A percentile compares a stretch with the other conserved stretches of the same genome.
phyloP scores from a whole-genome alignment of 371 early-diverging fungal species.

The Caulochytrium protostelioides region DNA sequence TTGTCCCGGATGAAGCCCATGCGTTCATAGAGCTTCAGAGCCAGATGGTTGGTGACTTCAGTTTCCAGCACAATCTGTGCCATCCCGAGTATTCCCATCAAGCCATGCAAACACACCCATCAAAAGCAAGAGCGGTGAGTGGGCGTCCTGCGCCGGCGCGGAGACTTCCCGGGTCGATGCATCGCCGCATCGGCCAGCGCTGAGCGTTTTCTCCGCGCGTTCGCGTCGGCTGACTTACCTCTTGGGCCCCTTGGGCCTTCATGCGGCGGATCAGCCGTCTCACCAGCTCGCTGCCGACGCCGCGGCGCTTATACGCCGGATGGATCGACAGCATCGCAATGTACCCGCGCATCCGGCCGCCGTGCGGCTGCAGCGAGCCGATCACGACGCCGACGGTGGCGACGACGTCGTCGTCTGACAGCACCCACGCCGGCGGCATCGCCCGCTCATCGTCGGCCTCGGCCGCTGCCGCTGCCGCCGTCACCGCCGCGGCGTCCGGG shows the following conservation, averaged over 20 bases:
- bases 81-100: not conserved
- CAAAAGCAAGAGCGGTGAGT: too few species aligned
- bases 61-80: slow-evolving; percentile 67
- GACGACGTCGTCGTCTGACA: too few species aligned
- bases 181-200: too few species aligned
- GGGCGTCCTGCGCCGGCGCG: too few species aligned
- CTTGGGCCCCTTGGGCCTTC: slow-evolving; percentile 57
- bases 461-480: too few species aligned
- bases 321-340: slow-evolving; percentile 91
- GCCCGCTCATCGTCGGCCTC: too few species aligned
- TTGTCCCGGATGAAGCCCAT: slow-evolving; percentile 87
- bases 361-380: slow-evolving; percentile 64
- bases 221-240: slow-evolving; percentile 25
- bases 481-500: too few species aligned
- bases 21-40: slow-evolving; percentile 66
- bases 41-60: slow-evolving; percentile 67
- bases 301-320: slow-evolving; percentile 46
- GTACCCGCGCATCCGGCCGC: slow-evolving; percentile 53
- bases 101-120: too few species aligned
- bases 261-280: slow-evolving; percentile 47
- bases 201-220: too few species aligned
- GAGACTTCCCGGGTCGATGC: too few species aligned
- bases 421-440: too few species aligned
- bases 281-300: slow-evolving; percentile 56
- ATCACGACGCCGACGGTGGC: slow-evolving; percentile 66